phyloP scores from a whole-genome alignment of 2,329 filamentous ascomycete genomes.

The Decorospora gaudefroyi region DNA sequence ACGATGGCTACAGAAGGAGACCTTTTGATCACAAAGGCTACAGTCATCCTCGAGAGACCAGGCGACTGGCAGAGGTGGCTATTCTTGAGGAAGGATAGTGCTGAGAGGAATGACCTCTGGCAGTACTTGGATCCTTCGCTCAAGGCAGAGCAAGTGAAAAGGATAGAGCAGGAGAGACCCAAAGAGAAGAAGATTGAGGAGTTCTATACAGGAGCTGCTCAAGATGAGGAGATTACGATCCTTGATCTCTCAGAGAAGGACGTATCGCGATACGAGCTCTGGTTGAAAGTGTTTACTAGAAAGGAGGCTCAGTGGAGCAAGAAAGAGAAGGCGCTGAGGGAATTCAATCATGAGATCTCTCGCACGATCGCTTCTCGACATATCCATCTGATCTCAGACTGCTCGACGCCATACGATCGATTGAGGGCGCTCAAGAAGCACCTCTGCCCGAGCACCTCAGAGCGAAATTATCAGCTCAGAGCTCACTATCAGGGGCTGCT shows the following conservation, averaged over 20 bases:
- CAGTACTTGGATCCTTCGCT: not conserved
- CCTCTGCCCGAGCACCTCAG: slow-evolving; percentile 1
- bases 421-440: slow-evolving; percentile 4
- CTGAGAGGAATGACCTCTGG: slow-evolving; percentile 5
- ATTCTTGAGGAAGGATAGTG: slow-evolving; percentile 1
- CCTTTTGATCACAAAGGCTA: slow-evolving; percentile 1
- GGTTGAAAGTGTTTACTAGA: not conserved
- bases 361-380: slow-evolving; percentile 1
- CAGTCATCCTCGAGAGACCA: slow-evolving; percentile 3
- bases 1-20: not conserved
- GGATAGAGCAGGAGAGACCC: slow-evolving; percentile 1
- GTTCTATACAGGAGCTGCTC: not conserved
- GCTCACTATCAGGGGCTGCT: not conserved
- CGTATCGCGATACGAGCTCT: not conserved
- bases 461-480: not conserved
- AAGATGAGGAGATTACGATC: not conserved
- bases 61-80: slow-evolving; percentile 1
- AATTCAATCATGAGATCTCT: slow-evolving; percentile 4
- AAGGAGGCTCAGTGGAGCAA: not conserved
- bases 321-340: slow-evolving; percentile 2
- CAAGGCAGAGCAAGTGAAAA: not conserved
- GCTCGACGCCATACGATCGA: slow-evolving; percentile 2
- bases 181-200: not conserved
- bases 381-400: slow-evolving; percentile 1
- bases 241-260: slow-evolving; percentile 1